These are phyloP conservation scores for Lepiota brunneoincarnata DNA, from an alignment of 768 basidiomycete genomes.

Conservation along the genomic window DNA sequence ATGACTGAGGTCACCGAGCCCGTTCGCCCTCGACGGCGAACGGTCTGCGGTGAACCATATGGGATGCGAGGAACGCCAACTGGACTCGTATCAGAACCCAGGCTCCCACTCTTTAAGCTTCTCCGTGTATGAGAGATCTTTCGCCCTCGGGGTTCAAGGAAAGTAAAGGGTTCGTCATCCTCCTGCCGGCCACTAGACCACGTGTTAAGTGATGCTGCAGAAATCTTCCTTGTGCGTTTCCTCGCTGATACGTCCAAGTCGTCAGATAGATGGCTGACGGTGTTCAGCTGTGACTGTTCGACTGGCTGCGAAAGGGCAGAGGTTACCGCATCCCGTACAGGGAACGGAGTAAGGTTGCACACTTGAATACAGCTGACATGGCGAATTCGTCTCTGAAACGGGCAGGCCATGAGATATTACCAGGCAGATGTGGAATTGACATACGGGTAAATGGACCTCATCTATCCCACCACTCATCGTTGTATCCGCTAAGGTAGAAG, in stretches of 20 bases:
- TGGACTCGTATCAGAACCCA: neutral
- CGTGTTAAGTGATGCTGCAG: slow-evolving; percentile 53
- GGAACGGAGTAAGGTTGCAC: slow-evolving; percentile 82
- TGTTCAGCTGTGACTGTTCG: slow-evolving; percentile 56
- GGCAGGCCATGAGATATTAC: slow-evolving; percentile 7
- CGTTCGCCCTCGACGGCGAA: slow-evolving; percentile 34
- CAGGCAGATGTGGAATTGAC: neutral
- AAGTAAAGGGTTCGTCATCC: slow-evolving; percentile 17
- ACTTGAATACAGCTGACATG: slow-evolving; percentile 74
- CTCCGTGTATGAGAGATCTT: slow-evolving; percentile 45
- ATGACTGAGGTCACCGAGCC: slow-evolving; percentile 51
- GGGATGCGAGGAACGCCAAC: neutral
- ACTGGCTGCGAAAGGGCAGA: slow-evolving; percentile 71
- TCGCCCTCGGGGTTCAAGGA: slow-evolving; percentile 24
- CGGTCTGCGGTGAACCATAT: slow-evolving; percentile 10
- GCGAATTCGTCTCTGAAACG: slow-evolving; percentile 60
- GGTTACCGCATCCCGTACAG: slow-evolving; percentile 73
- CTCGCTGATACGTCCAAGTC: slow-evolving; percentile 64
- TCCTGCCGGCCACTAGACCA: slow-evolving; percentile 38
- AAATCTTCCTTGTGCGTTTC: slow-evolving; percentile 60
- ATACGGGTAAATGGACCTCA: slow-evolving; percentile 8
- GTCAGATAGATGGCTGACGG: slow-evolving; percentile 52
- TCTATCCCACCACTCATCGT: neutral
- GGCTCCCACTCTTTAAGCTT: slow-evolving; percentile 26
- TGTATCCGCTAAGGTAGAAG: neutral